Evolutionary conservation across 495 filamentous ascomycete species (phyloP), one percentile per base, ranked within the genome.

Genomic region (Aspergillus asperescens): DNA sequence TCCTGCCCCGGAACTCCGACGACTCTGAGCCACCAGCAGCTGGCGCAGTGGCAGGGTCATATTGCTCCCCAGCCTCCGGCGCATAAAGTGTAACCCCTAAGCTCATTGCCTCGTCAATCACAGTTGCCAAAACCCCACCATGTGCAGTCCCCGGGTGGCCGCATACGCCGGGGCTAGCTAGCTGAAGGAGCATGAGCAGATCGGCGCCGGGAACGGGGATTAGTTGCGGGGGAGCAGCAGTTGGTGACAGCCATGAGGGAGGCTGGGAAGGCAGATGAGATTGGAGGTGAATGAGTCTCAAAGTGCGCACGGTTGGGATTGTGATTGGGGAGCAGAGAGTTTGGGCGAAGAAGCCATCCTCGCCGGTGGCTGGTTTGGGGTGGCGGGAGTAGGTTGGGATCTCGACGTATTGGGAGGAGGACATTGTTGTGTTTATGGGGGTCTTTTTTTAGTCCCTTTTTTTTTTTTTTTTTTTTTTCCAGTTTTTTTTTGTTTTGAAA

Each of bases 101-200:
- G 5, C 63, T 71, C 70, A 75, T 73, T 10, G 77, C 74, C 67
- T 84, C 83, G 67, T 89, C 88, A 55, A 89, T 81, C 24, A 89
- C 59, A 1, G 85, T 88, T 1, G 85, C 86, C 27, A 89, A 64
- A 10, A 91, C 55, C 6, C 73, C 73, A 0, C 73, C 73, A 52
- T 76, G 73, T 20, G 62, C 69, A 1, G 66, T 73, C 0, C 41
- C 52, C 12, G 73, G 69, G 50, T 75, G 70, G 0, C 73, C 73
- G 23, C 63, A 64, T 0, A 76, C 40, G 1, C 73, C 73, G 3
- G 71, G 64, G 10, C 56, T 60, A 1, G 58, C 55, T 4, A 76
- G 62, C 9, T 65, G 57, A 23, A 69, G 57, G 13, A 73, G 52
- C 67, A 71, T 66, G 9, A 73, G 51, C 18, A 72, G 60, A 58